Conservation (phyloP, 2,329 filamentous ascomycete genomes). For the Colletotrichum graminicola region DNA sequence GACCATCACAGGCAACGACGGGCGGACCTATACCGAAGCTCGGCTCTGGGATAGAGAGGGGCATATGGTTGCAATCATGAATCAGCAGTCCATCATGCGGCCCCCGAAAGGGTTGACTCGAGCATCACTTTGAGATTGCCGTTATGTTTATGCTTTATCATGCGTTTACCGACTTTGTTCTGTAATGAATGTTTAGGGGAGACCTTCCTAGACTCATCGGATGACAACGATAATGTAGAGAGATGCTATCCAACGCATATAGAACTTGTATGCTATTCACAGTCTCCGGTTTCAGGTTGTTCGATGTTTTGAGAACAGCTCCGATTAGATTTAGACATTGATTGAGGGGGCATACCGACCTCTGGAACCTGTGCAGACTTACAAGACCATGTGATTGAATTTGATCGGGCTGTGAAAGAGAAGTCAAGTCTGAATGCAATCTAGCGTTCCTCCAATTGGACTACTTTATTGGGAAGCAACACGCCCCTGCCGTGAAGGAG, state of each 20-base stretch:
- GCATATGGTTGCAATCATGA: conserved; percentile 60
- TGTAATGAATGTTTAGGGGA: neutral
- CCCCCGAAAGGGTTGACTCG: conserved; percentile 22
- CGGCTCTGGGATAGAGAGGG: conserved; percentile 60
- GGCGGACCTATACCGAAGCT: conserved; percentile 59
- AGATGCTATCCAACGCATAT: neutral
- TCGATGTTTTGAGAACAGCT: neutral
- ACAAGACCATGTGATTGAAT: neutral
- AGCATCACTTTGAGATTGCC: conserved; percentile 12
- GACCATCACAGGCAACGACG: conserved; percentile 53
- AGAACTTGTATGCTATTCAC: neutral
- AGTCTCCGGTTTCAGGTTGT: neutral
- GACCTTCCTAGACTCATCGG: neutral
- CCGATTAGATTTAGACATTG: neutral
- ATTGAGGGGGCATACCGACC: neutral
- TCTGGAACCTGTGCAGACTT: neutral
- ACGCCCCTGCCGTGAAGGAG: no score
- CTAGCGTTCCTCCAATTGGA: neutral
- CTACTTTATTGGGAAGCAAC: neutral
- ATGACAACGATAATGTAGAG: neutral
- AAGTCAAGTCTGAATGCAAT: neutral
- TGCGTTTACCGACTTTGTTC: neutral
- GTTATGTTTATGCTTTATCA: neutral
- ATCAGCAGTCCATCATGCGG: conserved; percentile 58
- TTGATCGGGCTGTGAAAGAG: neutral